phyloP scores from a whole-genome alignment of 2,329 filamentous ascomycete genomes.

The Talaromyces sp. region DNA sequence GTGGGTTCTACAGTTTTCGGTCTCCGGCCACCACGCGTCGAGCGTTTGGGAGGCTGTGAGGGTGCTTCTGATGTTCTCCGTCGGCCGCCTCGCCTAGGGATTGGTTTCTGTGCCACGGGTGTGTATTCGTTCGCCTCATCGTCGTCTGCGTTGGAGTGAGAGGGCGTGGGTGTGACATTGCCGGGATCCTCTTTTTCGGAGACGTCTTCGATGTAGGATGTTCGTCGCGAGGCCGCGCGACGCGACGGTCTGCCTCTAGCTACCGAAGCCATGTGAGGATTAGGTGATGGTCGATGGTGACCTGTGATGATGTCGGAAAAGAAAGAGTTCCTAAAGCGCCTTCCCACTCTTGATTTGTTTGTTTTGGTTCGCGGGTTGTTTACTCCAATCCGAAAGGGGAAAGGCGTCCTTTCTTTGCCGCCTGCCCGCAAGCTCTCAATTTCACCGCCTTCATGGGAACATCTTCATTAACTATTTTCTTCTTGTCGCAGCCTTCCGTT shows the following conservation, averaged over 20 bases:
- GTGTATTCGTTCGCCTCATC: constrained; percentile 72
- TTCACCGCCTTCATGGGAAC: constrained; percentile 17
- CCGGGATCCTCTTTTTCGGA: constrained; percentile 69
- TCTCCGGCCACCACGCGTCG: constrained; percentile 12
- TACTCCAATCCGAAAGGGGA: constrained; percentile 35
- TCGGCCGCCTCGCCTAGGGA: constrained; percentile 56
- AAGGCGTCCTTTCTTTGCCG: constrained; percentile 34
- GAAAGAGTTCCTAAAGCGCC: constrained; percentile 16
- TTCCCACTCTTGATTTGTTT: constrained; percentile 19
- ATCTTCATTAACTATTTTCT: not conserved
- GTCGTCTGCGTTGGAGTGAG: constrained; percentile 50
- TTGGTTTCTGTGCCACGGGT: constrained; percentile 63
- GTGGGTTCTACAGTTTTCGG: constrained; percentile 7
- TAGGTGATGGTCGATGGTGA: constrained; percentile 16
- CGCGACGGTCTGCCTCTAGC: constrained; percentile 55
- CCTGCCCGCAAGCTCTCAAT: not conserved
- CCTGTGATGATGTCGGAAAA: constrained; percentile 25
- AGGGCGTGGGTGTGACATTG: constrained; percentile 43
- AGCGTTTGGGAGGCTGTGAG: constrained; percentile 33
- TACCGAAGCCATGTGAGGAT: constrained; percentile 37
- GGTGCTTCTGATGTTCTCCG: constrained; percentile 51
- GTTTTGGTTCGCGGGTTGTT: constrained; percentile 35
- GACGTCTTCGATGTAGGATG: constrained; percentile 70
- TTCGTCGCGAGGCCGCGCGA: constrained; percentile 63
- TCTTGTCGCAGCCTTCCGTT: not conserved